A percentile compares a stretch with the other conserved stretches of the same genome.
phyloP scores from a whole-genome alignment of 2,329 filamentous ascomycete genomes.

The Neospermospora avenae region DNA sequence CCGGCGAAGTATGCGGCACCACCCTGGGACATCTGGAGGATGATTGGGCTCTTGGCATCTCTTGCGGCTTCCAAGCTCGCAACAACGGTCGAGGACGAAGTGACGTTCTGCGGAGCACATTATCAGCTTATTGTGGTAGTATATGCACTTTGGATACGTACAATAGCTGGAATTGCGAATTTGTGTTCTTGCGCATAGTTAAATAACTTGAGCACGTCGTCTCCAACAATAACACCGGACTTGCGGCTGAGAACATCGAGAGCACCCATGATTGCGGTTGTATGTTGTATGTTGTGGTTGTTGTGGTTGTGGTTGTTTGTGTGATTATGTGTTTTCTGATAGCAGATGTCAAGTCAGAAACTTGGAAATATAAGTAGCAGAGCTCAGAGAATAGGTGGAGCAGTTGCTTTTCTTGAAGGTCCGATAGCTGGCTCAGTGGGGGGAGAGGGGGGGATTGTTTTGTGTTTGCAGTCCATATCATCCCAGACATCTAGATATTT shows the following conservation, averaged over 20 bases:
- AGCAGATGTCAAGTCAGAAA: not conserved
- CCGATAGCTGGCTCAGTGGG: not conserved
- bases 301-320: conserved; percentile 1
- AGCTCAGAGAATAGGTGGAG: conserved; percentile 5
- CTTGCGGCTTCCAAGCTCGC: conserved; percentile 91
- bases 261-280: conserved; percentile 40
- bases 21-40: conserved; percentile 91
- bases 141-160: conserved; percentile 32
- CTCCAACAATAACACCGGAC: conserved; percentile 63
- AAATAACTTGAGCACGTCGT: conserved; percentile 71
- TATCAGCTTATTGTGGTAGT: not conserved
- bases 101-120: conserved; percentile 64
- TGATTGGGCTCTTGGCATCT: conserved; percentile 85
- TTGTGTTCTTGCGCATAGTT: conserved; percentile 71
- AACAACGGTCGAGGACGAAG: conserved; percentile 84
- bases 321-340: not conserved
- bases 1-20: conserved; percentile 91
- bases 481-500: not conserved
- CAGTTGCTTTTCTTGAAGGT: conserved; percentile 7
- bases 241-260: conserved; percentile 59
- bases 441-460: conserved; percentile 2
- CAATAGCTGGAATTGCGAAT: conserved; percentile 83
- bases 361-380: not conserved
- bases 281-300: conserved; percentile 2
- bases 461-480: not conserved